phyloP scores from a whole-genome alignment of 1,284 basidiomycete species.

The Trametes pubescens region DNA sequence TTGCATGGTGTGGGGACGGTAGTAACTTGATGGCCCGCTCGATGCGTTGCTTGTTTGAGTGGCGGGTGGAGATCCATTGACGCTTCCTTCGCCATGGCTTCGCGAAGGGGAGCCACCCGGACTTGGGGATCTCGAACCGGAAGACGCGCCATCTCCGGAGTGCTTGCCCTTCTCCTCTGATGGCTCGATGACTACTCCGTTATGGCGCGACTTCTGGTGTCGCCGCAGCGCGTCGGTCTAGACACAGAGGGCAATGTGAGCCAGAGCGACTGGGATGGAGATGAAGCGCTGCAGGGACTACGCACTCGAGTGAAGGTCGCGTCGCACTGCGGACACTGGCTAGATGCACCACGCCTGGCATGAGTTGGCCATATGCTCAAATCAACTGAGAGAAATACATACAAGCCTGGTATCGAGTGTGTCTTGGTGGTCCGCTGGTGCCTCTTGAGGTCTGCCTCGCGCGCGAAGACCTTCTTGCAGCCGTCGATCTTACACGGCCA shows the following conservation, averaged over 20 bases:
- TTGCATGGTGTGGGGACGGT: slow-evolving; percentile 64
- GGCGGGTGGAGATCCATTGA: slow-evolving; percentile 42
- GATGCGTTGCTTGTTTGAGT: slow-evolving; percentile 38
- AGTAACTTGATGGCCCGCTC: slow-evolving; percentile 59
- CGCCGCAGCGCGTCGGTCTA: slow-evolving; percentile 49
- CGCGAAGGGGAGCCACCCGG: slow-evolving; percentile 57
- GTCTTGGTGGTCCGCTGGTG: slow-evolving; percentile 79
- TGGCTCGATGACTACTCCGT: slow-evolving; percentile 70
- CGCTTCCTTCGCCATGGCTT: slow-evolving; percentile 48
- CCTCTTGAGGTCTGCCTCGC: slow-evolving; percentile 79
- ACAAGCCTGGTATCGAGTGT: slow-evolving; percentile 77
- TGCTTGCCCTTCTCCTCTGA: slow-evolving; percentile 42
- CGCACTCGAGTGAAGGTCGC: slow-evolving; percentile 78
- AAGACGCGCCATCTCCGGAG: slow-evolving; percentile 49
- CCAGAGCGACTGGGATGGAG: slow-evolving; percentile 1
- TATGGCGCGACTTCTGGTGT: slow-evolving; percentile 66
- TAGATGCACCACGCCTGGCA: slow-evolving; percentile 40
- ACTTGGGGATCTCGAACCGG: slow-evolving; percentile 56
- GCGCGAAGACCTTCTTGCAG: slow-evolving; percentile 78
- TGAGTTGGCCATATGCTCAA: neutral
- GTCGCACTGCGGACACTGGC: slow-evolving; percentile 78
- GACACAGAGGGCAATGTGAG: neutral
- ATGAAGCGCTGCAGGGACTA: slow-evolving; percentile 26
- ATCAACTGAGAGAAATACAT: slow-evolving; percentile 41
- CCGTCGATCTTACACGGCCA: slow-evolving; percentile 83